Percentiles rank a stretch among this genome's conserved stretches.
Evolutionary conservation across 129 eudicot species (phyloP).

Genomic region (Pulicaria dysenterica): DNA sequence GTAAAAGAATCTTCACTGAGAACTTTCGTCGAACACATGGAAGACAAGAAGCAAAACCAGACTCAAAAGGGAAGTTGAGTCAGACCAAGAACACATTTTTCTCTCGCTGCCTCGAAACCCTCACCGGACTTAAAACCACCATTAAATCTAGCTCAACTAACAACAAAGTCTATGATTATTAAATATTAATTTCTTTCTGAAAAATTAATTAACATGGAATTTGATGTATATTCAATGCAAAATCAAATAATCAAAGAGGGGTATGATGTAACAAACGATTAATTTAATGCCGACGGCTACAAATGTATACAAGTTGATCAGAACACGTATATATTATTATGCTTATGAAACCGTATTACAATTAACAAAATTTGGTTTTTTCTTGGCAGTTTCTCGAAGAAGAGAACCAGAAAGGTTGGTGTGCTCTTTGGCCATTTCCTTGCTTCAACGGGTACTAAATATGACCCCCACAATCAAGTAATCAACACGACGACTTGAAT

Average conservation of each 20-base stretch:
- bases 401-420: slow-evolving; percentile 1
- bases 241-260: slow-evolving; percentile 9
- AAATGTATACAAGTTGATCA: slow-evolving; percentile 2
- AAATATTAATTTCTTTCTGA: slow-evolving; percentile 4
- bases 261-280: slow-evolving; percentile 17
- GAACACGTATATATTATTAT: neutral
- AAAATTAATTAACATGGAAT: slow-evolving; percentile 9
- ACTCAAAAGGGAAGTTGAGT: slow-evolving; percentile 31
- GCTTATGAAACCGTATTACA: slow-evolving; percentile 3
- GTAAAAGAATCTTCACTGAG: slow-evolving; percentile 20
- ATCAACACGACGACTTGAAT: slow-evolving; percentile 22
- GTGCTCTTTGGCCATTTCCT: slow-evolving; percentile 22
- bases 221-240: slow-evolving; percentile 20
- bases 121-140: slow-evolving; percentile 43
- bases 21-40: slow-evolving; percentile 34
- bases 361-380: neutral
- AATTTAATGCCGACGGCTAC: slow-evolving; percentile 22
- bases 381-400: slow-evolving; percentile 21
- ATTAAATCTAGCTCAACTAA: slow-evolving; percentile 60
- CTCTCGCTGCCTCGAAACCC: slow-evolving; percentile 10
- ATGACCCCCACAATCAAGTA: slow-evolving; percentile 24
- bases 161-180: slow-evolving; percentile 32
- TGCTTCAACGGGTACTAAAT: slow-evolving; percentile 29
- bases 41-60: slow-evolving; percentile 43
- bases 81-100: slow-evolving; percentile 25